Evolutionary conservation across 2,329 filamentous ascomycete species (phyloP), one percentile per base, ranked within the genome.

Genomic region (Ambrosiella xylebori): DNA sequence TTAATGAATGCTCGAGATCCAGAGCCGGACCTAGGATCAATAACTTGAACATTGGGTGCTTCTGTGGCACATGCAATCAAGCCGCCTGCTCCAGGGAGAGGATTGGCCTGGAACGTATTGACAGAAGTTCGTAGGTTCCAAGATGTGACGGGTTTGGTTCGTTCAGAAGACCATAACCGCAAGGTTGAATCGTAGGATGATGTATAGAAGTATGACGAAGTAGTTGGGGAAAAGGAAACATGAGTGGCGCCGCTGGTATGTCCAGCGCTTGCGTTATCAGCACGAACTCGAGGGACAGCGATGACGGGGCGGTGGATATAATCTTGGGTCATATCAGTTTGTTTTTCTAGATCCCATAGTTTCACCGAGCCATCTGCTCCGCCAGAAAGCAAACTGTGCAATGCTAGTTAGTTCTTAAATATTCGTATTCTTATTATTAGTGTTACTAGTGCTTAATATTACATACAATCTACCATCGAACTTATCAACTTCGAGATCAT

Each of bases 1-100:
- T 85, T 82, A 1, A 84, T 76, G 37, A 90, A 74, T 1, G 82
- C 80, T 65, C 89, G 85, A 1, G 85, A 82, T 53, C 53, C 49
- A n/a, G 47, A 58, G 7, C 45, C 36, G 36, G 52, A 51, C 7
- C 59, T 56, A 27, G 53, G 75, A 66, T 97, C 91, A 5, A 96
- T 81, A 6, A 97, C 78, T 13, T 89, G 82, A 12, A 95, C 85
- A 35, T 86, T 78, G 6, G 88, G 87, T 66, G 93, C 83, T 62
- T 94, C 88, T 0, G 89, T 94, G 0, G 86, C 90, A 65, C 88
- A 93, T 8, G 91, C 89, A 8, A 96, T 86, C 3, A 95, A 77
- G 0, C 95, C 75, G 65, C 89, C 77, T 56, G 80, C 72, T 7
- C 27, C 15, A n/a, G 35, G 44, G 59, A 90, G 72, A 47, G 83